Conservation (phyloP, 768 basidiomycete genomes). For the Lyophyllum atratum region DNA sequence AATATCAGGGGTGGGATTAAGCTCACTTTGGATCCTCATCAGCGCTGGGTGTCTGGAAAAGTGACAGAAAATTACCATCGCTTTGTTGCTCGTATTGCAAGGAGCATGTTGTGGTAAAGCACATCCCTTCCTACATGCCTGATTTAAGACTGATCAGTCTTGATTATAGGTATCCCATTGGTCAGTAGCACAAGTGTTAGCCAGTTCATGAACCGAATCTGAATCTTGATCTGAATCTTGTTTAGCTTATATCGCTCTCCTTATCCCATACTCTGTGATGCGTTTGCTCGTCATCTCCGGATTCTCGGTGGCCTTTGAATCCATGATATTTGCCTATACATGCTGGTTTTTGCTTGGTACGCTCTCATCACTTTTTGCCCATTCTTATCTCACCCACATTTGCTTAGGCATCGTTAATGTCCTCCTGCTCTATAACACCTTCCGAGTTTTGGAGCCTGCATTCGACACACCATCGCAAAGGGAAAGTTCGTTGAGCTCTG, state of each 20-base stretch:
- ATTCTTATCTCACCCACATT: not conserved
- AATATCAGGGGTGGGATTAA: conserved; percentile 51
- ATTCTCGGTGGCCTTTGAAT: conserved; percentile 42
- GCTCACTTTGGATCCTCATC: conserved; percentile 48
- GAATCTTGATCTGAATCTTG: not conserved
- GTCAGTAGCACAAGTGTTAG: conserved; percentile 35
- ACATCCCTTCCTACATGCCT: not conserved
- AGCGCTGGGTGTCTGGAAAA: conserved; percentile 39
- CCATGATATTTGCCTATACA: conserved; percentile 44
- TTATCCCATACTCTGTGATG: conserved; percentile 63
- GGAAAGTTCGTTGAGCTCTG: conserved; percentile 33
- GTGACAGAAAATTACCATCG: conserved; percentile 52
- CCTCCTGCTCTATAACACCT: conserved; percentile 66
- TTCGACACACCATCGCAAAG: conserved; percentile 38
- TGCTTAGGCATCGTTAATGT: conserved; percentile 63
- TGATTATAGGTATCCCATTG: conserved; percentile 55
- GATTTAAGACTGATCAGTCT: conserved; percentile 7
- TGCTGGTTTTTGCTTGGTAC: conserved; percentile 48
- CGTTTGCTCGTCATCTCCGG: conserved; percentile 51
- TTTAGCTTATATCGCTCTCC: conserved; percentile 58
- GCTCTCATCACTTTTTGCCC: conserved; percentile 24
- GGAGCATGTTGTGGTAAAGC: conserved; percentile 71
- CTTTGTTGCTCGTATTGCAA: conserved; percentile 62
- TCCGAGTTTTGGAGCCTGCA: conserved; percentile 59
- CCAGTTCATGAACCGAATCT: too few species aligned